Conservation (phyloP, 768 basidiomycete genomes). For the Gymnopilus junonius region DNA sequence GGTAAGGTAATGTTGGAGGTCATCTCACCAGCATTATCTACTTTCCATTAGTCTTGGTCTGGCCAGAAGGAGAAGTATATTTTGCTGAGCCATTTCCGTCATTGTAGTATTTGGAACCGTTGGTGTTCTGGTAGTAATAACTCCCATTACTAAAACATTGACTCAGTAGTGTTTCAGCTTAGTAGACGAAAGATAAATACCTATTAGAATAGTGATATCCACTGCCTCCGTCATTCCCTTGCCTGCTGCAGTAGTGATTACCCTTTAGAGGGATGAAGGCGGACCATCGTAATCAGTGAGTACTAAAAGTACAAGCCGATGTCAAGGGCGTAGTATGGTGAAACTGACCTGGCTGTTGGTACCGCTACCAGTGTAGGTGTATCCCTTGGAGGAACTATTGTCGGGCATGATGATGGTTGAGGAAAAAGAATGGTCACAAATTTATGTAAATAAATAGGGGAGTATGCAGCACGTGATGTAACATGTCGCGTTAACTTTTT, state of each 20-base stretch:
- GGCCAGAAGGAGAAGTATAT: constrained; percentile 53
- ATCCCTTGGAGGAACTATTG: constrained; percentile 31
- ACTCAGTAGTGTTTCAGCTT: not conserved
- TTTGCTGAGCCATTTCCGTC: constrained; percentile 47
- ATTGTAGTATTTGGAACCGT: constrained; percentile 66
- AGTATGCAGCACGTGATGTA: not conserved
- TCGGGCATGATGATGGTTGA: constrained; percentile 14
- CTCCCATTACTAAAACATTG: constrained; percentile 42
- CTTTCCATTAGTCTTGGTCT: constrained; percentile 20
- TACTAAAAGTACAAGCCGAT: too few relatives aligned
- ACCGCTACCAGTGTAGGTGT: constrained; percentile 49
- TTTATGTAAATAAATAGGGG: too few relatives aligned
- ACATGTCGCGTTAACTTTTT: too few relatives aligned
- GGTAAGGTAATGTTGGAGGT: too few relatives aligned
- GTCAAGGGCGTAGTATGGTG: not conserved
- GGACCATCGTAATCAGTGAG: too few relatives aligned
- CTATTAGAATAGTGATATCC: constrained; percentile 68
- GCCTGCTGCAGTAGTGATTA: constrained; percentile 63
- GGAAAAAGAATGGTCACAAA: constrained; percentile 8
- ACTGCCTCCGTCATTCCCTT: constrained; percentile 42
- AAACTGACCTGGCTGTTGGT: constrained; percentile 42
- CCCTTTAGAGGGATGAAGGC: constrained; percentile 42
- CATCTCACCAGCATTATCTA: not conserved
- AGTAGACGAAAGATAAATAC: constrained; percentile 36
- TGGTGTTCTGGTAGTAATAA: constrained; percentile 67